phyloP scores from a whole-genome alignment of 495 filamentous ascomycete genomes.

The Delitschia confertaspora region DNA sequence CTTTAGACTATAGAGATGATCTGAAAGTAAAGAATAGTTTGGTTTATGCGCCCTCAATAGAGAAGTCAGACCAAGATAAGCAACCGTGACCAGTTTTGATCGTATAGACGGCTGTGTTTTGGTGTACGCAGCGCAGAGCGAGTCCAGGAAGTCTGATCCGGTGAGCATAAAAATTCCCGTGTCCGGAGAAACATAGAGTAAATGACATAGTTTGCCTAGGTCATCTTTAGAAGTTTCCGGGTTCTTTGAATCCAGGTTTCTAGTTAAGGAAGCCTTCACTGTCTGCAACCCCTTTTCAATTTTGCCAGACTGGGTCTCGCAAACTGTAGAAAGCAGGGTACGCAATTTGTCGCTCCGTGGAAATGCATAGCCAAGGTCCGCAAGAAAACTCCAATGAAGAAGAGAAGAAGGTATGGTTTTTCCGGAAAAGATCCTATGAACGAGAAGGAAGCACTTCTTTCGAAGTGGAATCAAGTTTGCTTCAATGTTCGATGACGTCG shows the following conservation, averaged over 20 bases:
- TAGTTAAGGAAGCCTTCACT: conserved; percentile 41
- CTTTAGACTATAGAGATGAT: conserved; percentile 77
- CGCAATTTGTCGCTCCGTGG: conserved; percentile 42
- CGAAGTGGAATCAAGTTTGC: conserved; percentile 48
- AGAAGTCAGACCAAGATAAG: conserved; percentile 62
- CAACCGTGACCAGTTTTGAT: conserved; percentile 55
- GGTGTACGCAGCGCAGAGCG: conserved; percentile 56
- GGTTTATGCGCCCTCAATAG: conserved; percentile 55
- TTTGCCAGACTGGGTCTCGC: conserved; percentile 37
- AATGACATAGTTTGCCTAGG: conserved; percentile 40
- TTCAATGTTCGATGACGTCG: conserved; percentile 33
- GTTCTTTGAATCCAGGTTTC: conserved; percentile 42
- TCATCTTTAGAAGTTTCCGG: conserved; percentile 36
- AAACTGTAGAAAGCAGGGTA: conserved; percentile 38
- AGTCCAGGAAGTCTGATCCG: conserved; percentile 79
- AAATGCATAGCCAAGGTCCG: conserved; percentile 48
- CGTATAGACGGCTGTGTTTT: conserved; percentile 49
- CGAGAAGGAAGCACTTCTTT: conserved; percentile 53
- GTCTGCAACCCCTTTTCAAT: conserved; percentile 40
- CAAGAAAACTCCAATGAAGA: conserved; percentile 49
- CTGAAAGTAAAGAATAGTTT: conserved; percentile 62
- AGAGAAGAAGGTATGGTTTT: conserved; percentile 39
- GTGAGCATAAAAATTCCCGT: conserved; percentile 58
- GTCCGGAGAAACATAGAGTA: conserved; percentile 47
- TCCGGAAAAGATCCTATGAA: conserved; percentile 41